A percentile compares a stretch with the other conserved stretches of the same genome.
These are phyloP conservation scores for Sphenostylis stenocarpa DNA, from an alignment of 306 rosid genomes.

Conservation along the genomic window DNA sequence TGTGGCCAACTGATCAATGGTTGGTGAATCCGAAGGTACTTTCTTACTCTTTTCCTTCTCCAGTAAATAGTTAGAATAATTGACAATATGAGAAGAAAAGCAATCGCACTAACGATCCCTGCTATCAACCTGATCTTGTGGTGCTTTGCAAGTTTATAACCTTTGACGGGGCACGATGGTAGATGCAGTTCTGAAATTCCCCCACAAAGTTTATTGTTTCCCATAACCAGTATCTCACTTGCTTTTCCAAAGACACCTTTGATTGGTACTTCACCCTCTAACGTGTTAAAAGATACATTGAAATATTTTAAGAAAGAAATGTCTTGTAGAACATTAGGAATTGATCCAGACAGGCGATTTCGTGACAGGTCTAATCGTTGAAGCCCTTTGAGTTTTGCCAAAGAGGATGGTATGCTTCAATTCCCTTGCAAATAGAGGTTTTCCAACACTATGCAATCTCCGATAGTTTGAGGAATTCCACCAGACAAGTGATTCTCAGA, in stretches of 20 bases:
- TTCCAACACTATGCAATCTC: constrained; percentile 32
- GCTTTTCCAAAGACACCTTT: constrained; percentile 39
- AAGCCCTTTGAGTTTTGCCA: constrained; percentile 32
- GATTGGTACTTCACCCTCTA: constrained; percentile 49
- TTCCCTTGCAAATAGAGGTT: constrained; percentile 30
- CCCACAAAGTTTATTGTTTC: constrained; percentile 36
- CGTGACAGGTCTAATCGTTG: constrained; percentile 32
- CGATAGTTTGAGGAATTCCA: constrained; percentile 36
- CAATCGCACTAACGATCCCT: constrained; percentile 4
- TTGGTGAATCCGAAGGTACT: background rate
- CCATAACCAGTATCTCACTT: background rate
- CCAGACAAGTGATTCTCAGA: constrained; percentile 36
- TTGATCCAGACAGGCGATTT: constrained; percentile 36
- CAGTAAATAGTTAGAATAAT: background rate
- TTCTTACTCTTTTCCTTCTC: constrained; percentile 8
- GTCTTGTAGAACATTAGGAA: constrained; percentile 36
- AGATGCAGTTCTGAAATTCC: constrained; percentile 28
- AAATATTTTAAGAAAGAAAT: background rate
- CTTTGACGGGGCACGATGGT: constrained; percentile 25
- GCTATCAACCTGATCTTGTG: background rate
- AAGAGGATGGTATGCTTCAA: constrained; percentile 35
- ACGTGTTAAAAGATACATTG: constrained; percentile 45
- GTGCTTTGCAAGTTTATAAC: background rate
- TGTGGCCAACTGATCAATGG: background rate
- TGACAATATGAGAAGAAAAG: background rate